Percentiles rank a stretch among this genome's conserved stretches.
Evolutionary conservation across 176 grass and related monocot genomes (phyloP).

Genomic region (Dactylis glomerata): DNA sequence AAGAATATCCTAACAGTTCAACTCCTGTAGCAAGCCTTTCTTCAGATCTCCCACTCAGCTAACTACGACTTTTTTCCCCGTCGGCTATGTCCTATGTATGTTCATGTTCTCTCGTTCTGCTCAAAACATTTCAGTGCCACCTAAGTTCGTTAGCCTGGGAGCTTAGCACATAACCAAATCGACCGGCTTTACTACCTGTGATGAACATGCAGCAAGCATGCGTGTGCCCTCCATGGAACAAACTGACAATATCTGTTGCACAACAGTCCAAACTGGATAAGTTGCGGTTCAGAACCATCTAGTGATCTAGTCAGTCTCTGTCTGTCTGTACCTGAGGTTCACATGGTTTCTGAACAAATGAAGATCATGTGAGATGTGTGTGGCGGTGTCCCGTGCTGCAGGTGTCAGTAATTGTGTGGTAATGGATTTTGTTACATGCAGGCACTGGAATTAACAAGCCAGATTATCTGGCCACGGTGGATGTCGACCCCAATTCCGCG

Average conservation of each 20-base stretch:
- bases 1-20: neutral
- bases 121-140: neutral
- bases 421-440: slow-evolving; percentile 8
- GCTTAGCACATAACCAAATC: neutral
- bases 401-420: neutral
- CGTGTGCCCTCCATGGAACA: neutral
- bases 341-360: slow-evolving; percentile 27
- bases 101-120: neutral
- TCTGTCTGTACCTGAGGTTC: slow-evolving; percentile 2
- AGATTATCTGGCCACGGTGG: slow-evolving; percentile 79
- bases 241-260: neutral
- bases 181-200: neutral
- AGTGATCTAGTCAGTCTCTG: neutral
- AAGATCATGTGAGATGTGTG: slow-evolving; percentile 4
- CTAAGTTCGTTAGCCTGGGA: neutral
- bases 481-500: slow-evolving; percentile 65
- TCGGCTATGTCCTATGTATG: neutral
- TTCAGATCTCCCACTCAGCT: too few species aligned
- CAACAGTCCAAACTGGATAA: neutral
- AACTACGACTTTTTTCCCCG: too few species aligned
- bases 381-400: neutral
- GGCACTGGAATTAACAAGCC: slow-evolving; percentile 91
- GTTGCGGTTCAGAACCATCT: neutral
- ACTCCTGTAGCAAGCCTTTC: too few species aligned
- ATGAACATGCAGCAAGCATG: neutral